Conservation (phyloP, 1,284 basidiomycete species). For the Agaricales sp. region DNA sequence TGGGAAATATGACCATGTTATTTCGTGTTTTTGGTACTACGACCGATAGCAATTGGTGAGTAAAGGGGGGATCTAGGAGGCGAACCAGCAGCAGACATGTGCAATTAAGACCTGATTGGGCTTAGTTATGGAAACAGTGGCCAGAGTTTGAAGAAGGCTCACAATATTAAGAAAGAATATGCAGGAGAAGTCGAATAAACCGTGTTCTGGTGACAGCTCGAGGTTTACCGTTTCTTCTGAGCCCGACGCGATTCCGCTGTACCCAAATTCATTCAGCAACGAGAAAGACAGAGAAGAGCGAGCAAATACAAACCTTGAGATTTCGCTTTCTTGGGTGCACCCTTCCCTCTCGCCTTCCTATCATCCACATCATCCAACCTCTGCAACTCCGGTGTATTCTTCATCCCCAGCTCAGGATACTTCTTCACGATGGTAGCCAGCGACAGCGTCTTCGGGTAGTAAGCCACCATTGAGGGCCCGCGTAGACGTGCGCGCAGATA, state of each 20-base stretch:
- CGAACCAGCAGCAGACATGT: too few species aligned
- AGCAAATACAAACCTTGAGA: slow-evolving; percentile 38
- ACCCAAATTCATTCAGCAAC: not conserved
- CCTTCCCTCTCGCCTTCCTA: slow-evolving; percentile 67
- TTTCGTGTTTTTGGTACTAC: too few species aligned
- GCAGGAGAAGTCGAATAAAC: too few species aligned
- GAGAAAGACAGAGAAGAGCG: not conserved
- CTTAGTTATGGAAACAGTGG: too few species aligned
- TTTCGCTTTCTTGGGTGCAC: slow-evolving; percentile 70
- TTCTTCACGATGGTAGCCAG: slow-evolving; percentile 39
- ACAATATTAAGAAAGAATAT: too few species aligned
- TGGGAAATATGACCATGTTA: too few species aligned
- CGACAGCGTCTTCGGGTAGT: slow-evolving; percentile 57
- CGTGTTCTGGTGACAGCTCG: too few species aligned
- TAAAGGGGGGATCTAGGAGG: too few species aligned
- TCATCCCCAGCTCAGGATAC: slow-evolving; percentile 46
- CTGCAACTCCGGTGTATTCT: slow-evolving; percentile 54
- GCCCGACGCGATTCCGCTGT: not conserved
- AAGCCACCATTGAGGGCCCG: slow-evolving; percentile 70
- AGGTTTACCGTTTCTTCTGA: not conserved
- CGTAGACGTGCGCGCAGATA: slow-evolving; percentile 68
- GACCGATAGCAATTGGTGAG: too few species aligned
- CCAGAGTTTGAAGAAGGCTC: too few species aligned
- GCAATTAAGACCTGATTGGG: too few species aligned
- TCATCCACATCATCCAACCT: slow-evolving; percentile 58